phyloP scores from a whole-genome alignment of 2,329 filamentous ascomycete genomes.

The Mycosphaerelloides madeirae region DNA sequence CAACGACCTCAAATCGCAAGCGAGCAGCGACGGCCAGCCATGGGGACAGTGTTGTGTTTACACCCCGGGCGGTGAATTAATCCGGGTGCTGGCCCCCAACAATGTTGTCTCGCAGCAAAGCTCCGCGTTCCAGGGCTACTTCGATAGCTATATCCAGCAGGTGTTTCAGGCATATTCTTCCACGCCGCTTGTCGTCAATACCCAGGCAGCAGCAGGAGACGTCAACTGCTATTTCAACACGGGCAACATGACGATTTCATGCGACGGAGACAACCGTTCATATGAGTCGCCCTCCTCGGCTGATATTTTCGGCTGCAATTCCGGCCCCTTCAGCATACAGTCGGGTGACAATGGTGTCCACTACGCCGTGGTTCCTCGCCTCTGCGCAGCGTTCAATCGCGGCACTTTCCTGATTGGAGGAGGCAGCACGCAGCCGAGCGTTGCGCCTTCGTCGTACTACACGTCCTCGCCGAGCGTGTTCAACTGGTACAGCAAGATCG shows the following conservation, averaged over 20 bases:
- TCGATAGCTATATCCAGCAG: slow-evolving; percentile 46
- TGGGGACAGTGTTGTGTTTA: slow-evolving; percentile 59
- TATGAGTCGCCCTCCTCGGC: slow-evolving; percentile 56
- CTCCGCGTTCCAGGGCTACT: slow-evolving; percentile 48
- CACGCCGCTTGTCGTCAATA: slow-evolving; percentile 56
- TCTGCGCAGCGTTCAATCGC: slow-evolving; percentile 72
- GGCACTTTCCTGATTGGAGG: slow-evolving; percentile 57
- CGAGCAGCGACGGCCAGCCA: slow-evolving; percentile 50
- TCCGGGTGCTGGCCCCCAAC: slow-evolving; percentile 41
- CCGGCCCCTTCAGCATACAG: slow-evolving; percentile 53
- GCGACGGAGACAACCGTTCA: slow-evolving; percentile 35
- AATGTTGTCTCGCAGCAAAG: slow-evolving; percentile 41
- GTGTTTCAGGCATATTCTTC: slow-evolving; percentile 49
- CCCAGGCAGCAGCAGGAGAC: slow-evolving; percentile 55
- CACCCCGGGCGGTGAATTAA: slow-evolving; percentile 32
- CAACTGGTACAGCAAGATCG: slow-evolving; percentile 55
- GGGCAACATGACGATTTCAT: slow-evolving; percentile 37
- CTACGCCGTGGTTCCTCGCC: slow-evolving; percentile 62
- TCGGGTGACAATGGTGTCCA: slow-evolving; percentile 38
- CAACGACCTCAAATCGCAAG: slow-evolving; percentile 51
- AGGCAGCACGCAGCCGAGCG: slow-evolving; percentile 44
- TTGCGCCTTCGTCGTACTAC: slow-evolving; percentile 47
- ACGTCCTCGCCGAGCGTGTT: slow-evolving; percentile 33
- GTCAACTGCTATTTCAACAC: slow-evolving; percentile 46
- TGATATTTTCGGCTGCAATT: slow-evolving; percentile 66